These are phyloP conservation scores for Huntiella decipiens DNA, from an alignment of 2,329 filamentous ascomycete genomes.

Conservation along the genomic window DNA sequence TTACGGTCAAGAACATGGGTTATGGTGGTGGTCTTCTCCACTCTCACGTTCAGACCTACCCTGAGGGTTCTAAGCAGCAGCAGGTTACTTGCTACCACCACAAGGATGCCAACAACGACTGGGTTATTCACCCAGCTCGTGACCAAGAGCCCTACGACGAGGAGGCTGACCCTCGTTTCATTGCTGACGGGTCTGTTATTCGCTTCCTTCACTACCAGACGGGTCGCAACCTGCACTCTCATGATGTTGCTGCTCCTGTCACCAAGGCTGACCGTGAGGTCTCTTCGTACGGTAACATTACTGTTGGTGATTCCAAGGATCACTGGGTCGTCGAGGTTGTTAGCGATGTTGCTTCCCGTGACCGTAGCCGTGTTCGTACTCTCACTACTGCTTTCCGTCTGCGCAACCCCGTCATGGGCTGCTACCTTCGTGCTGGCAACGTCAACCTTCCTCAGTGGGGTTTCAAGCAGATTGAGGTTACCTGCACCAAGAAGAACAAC, in stretches of 20 bases:
- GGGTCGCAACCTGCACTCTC: slow-evolving; percentile 90
- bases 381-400: slow-evolving; percentile 86
- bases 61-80: slow-evolving; percentile 82
- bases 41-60: slow-evolving; percentile 90
- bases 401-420: slow-evolving; percentile 62
- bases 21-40: slow-evolving; percentile 93
- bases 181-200: slow-evolving; percentile 59
- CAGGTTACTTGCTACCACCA: slow-evolving; percentile 99
- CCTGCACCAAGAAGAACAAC: slow-evolving; percentile 83
- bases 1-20: slow-evolving; percentile 97
- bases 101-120: slow-evolving; percentile 98
- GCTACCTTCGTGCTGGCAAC: slow-evolving; percentile 88
- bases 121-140: slow-evolving; percentile 96
- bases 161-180: slow-evolving; percentile 52
- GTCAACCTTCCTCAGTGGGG: slow-evolving; percentile 97
- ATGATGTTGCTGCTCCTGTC: slow-evolving; percentile 71
- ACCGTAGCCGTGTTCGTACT: slow-evolving; percentile 70
- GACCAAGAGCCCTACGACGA: slow-evolving; percentile 52
- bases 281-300: slow-evolving; percentile 88
- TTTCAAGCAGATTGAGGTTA: slow-evolving; percentile 98
- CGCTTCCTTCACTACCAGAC: slow-evolving; percentile 89
- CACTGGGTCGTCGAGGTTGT: slow-evolving; percentile 93
- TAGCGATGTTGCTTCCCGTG: slow-evolving; percentile 68
- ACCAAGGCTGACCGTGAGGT: slow-evolving; percentile 85
- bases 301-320: slow-evolving; percentile 90